phyloP scores from a whole-genome alignment of 2,329 filamentous ascomycete genomes.

The Aspergillus sojae region DNA sequence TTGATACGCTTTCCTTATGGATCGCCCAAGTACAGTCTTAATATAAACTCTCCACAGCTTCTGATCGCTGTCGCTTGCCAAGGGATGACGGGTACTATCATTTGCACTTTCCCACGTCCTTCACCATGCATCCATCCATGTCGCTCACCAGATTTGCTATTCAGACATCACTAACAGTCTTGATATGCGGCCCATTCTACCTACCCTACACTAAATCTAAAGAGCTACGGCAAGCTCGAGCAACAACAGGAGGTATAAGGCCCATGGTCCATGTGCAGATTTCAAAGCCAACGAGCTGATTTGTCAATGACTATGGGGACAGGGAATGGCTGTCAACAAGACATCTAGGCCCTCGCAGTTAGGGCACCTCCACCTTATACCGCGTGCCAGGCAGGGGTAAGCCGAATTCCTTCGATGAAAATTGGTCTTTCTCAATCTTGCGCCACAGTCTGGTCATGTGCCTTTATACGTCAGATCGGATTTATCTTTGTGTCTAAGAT shows the following conservation, averaged over 20 bases:
- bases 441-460: neutral
- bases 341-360: neutral
- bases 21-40: neutral
- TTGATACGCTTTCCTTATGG: neutral
- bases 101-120: neutral
- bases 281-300: neutral
- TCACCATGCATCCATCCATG: neutral
- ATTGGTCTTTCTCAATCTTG: no score
- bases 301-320: neutral
- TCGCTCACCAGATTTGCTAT: neutral
- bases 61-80: neutral
- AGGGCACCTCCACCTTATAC: neutral
- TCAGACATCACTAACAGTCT: slow-evolving; percentile 6
- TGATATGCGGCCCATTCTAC: slow-evolving; percentile 14
- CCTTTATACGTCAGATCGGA: neutral
- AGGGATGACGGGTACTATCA: neutral
- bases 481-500: neutral
- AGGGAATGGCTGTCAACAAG: neutral
- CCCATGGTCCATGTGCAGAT: neutral
- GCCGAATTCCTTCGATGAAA: neutral
- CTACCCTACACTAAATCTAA: slow-evolving; percentile 10
- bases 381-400: neutral
- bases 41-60: neutral
- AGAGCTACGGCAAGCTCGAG: neutral
- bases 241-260: neutral